Evolutionary conservation across 176 grass and related monocot genomes (phyloP).

Genomic region (Avena sativa): DNA sequence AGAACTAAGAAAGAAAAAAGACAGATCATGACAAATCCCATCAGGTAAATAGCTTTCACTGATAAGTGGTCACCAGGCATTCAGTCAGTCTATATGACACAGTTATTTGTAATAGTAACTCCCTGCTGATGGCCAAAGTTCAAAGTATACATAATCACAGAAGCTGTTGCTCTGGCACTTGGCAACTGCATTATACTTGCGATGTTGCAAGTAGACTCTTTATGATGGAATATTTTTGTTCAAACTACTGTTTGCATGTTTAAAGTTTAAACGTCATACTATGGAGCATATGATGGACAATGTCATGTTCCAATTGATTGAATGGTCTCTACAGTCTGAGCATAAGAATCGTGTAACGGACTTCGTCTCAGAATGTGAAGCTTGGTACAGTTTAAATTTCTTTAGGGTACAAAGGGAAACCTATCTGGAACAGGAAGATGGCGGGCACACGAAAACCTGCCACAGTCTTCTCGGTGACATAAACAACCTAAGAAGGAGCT

Average conservation of each 20-base stretch:
- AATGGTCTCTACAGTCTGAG: neutral
- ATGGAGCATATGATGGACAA: neutral
- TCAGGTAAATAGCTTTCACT: constrained; percentile 13
- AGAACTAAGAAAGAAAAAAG: constrained; percentile 19
- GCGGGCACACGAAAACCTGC: neutral
- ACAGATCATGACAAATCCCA: neutral
- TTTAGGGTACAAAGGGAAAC: neutral
- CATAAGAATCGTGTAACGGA: constrained; percentile 1
- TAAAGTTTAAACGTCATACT: neutral
- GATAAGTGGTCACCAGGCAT: neutral
- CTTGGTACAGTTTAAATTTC: neutral
- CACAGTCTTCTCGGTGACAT: neutral
- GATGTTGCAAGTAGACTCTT: neutral
- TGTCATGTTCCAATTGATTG: constrained; percentile 5
- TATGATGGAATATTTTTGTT: neutral
- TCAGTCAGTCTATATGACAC: neutral
- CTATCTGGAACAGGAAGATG: neutral
- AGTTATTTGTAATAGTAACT: neutral
- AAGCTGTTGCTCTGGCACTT: neutral
- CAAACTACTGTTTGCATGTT: neutral
- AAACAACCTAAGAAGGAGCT: neutral
- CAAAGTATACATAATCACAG: neutral
- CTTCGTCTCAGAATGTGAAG: neutral
- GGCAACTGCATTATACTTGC: neutral
- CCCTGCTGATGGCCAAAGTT: neutral